Conservation (phyloP, 78 protist species). For the Polysphondylium violaceum region DNA sequence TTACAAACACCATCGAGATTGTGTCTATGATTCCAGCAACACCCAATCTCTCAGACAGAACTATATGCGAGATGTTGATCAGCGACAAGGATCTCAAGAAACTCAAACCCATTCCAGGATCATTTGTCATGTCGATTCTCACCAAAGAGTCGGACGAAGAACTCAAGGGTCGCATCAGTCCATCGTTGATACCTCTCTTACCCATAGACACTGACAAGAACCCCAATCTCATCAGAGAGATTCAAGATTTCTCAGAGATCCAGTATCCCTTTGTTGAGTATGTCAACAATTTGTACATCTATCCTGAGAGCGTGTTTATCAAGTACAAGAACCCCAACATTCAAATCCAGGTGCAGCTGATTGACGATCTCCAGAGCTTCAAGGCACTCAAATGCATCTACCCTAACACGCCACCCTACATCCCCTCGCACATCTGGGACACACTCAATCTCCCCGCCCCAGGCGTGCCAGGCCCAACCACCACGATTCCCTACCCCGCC, state of each 20-base stretch:
- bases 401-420: constrained; percentile 43
- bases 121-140: constrained; percentile 52
- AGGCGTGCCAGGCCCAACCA: constrained; percentile 55
- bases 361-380: constrained; percentile 41
- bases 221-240: constrained; percentile 50
- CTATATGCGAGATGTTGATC: constrained; percentile 51
- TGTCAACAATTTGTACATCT: constrained; percentile 61
- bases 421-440: constrained; percentile 55
- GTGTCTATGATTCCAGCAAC: constrained; percentile 58
- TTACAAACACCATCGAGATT: constrained; percentile 58
- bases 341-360: constrained; percentile 67
- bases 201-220: constrained; percentile 1
- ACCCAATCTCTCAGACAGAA: constrained; percentile 45
- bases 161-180: constrained; percentile 20
- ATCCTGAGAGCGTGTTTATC: constrained; percentile 60
- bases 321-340: constrained; percentile 70
- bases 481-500: constrained; percentile 62
- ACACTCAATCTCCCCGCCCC: constrained; percentile 28
- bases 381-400: constrained; percentile 61
- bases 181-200: constrained; percentile 52
- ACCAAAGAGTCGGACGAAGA: constrained; percentile 41
- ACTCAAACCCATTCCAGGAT: constrained; percentile 56
- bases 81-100: constrained; percentile 58
- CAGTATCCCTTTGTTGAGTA: constrained; percentile 64
- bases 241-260: constrained; percentile 69